Base-by-base conservation (phyloP, 805 yeast genomes). In the Candida maesae region DNA sequence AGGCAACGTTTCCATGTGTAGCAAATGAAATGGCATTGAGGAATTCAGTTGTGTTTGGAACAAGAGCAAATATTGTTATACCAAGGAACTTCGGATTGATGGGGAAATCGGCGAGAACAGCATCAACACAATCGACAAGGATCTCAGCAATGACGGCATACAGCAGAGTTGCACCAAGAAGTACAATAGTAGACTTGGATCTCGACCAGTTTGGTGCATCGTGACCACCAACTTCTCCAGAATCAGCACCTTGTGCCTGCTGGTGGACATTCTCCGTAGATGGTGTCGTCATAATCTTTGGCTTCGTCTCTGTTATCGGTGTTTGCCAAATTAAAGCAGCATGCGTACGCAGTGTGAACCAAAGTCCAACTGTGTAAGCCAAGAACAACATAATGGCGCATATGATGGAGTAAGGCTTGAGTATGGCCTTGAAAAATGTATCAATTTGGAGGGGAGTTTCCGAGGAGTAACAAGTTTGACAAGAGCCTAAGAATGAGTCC, bases 191-290 rank as follows among this genome's bases (percentile, higher is more conserved):
- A 2, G 96, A 85, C 63, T 89, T 91, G 13, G 68, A 67, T 55
- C 91, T 76, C 6, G 95, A 82, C 99, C 99, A 93, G 59, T 93
- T 93, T 34, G 99, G 98, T 0, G 97, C 95, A 60, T 89, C 97
- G 53, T 91, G 97, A 1, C 95, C 95, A 5, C 84, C 47, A 28
- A 51, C 45, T 34, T 51, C 52, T 6, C 26, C 19, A 6, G 13
- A 13, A n/a, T 6, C 17, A 10, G 15, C n/a, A 15, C 29, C 40
- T 17, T 36, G 44, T 15, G 20, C 24, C 32, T 29, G 45, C 23
- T 28, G 44, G 12, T 47, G 48, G 14, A 27, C 47, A 41, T 41
- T 39, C 27, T 52, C 52, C 25, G 33, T 39, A 11, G 51, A 42
- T 12, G 34, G 44, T 11, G 49, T 29, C 6, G 19, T 37, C 14